phyloP scores from a whole-genome alignment of 352 stramenopile genomes.

The Phytophthora litchii region DNA sequence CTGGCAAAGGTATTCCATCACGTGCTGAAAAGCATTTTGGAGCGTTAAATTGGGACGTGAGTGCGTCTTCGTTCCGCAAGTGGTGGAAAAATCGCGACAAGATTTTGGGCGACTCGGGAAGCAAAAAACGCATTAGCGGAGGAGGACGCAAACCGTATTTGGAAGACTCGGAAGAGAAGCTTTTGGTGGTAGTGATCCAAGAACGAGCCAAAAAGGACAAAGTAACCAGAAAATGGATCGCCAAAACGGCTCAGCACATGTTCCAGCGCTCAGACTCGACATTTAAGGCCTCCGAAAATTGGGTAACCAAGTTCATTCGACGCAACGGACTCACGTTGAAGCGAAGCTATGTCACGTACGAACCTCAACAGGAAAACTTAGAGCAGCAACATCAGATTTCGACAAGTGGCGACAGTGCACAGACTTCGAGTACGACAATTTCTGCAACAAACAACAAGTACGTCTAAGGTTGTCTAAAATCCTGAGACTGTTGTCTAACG shows the following conservation, averaged over 20 bases:
- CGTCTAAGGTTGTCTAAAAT: background rate
- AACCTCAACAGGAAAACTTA: slow-evolving; percentile 39
- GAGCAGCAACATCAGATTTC: slow-evolving; percentile 12
- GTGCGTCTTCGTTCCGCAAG: slow-evolving; percentile 78
- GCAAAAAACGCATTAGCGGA: slow-evolving; percentile 75
- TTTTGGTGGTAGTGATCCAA: slow-evolving; percentile 79
- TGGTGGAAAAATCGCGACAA: slow-evolving; percentile 88
- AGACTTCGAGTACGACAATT: background rate
- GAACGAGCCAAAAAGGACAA: slow-evolving; percentile 79
- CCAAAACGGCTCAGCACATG: slow-evolving; percentile 85
- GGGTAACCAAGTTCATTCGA: slow-evolving; percentile 85
- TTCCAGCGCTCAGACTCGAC: slow-evolving; percentile 73
- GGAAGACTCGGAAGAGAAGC: slow-evolving; percentile 69
- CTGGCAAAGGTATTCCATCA: slow-evolving; percentile 70
- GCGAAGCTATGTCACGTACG: slow-evolving; percentile 78
- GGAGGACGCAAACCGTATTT: slow-evolving; percentile 76
- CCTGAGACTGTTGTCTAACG: background rate
- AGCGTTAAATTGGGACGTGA: slow-evolving; percentile 75
- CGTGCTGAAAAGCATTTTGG: slow-evolving; percentile 79
- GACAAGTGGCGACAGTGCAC: slow-evolving; percentile 4
- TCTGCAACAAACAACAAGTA: slow-evolving; percentile 18
- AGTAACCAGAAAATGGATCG: slow-evolving; percentile 85
- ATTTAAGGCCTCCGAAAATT: slow-evolving; percentile 85
- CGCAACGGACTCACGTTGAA: slow-evolving; percentile 80
- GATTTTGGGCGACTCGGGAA: slow-evolving; percentile 71